Base-by-base conservation (phyloP, 768 basidiomycete genomes). In the Nidula microcarpa region DNA sequence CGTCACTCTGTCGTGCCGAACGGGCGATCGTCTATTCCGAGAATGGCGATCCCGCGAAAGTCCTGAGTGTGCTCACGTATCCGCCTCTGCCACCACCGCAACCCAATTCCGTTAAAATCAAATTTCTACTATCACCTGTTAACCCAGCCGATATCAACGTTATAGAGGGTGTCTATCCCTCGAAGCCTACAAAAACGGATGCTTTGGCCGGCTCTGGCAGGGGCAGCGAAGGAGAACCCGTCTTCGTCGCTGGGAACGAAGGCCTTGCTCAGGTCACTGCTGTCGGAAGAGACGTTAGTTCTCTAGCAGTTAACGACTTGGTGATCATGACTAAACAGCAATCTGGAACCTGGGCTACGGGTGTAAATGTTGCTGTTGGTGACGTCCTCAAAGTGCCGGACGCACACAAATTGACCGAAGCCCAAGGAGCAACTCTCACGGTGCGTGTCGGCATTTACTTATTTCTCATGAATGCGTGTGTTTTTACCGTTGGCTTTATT, bases 61-160 rank as follows among this genome's bases (percentile, higher is more conserved):
- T 89, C 35, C 72, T 93, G 46, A 70, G 67, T 6, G 74, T 76
- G 2, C 55, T 81, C 43, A 76, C 79, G 0, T 84, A 80, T 59
- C 79, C 80, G 0, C 55, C 74, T 1, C 73, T 85, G 8, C 73
- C 81, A 6, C 62, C 76, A 0, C 87, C 89, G 1, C 60, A 73
- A 5, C 73, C 81, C n/a, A 68, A 73, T 52, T 79, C 85, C 0
- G 68, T 84, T 35, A 89, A 89, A 63, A 64, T 93, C 64, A 78
- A 75, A 56, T 82, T 87, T 63, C 70, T 87, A 10, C 76, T 90
- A 17, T 77, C 88, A 5, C 87, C 91, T 7, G 81, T 93, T 53
- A 92, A 93, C 64, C 91, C 90, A 3, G 83, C 91, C 13, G 91
- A 93, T 55, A 66, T 90, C 63, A 92, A 91, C 55, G 85, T 87